Base-by-base conservation (phyloP, 176 grass and related monocot genomes). In the Cenchrus americanus region DNA sequence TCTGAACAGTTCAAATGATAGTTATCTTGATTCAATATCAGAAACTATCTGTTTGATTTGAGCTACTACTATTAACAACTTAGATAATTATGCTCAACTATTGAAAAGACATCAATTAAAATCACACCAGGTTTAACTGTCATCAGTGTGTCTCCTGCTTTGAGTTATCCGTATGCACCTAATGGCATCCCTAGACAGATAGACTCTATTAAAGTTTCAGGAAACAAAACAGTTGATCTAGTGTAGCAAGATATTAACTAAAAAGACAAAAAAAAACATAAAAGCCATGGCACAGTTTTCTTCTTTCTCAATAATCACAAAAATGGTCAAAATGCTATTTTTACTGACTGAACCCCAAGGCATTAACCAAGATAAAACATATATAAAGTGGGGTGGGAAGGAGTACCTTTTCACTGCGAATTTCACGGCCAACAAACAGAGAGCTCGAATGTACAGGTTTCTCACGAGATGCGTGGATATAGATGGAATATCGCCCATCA, bases 371-470 rank as follows among this genome's bases (percentile, higher is more conserved):
- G 43, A 24, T 73, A 77, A 62, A 76, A 58, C 17, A 77, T 81
- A 65, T 5, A 65, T 8, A 73, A 34, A 53, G 30, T 65, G 9
- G 52, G n/a, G 66, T 37, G 55, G 73, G 89, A 79, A 53, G 55
- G 57, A 77, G 62, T 88, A 98, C 96, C 96, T 94, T 98, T 47
- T 89, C 96, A 90, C 96, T 93, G 53, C 1, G 96, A 94, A 98
- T 94, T 46, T 98, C 96, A 83, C 84, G 84, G 46, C 80, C 91
- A 86, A 88, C 79, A 90, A 98, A 98, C 62, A 98, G 52, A 59
- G 93, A 85, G 87, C 97, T 99, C 77, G 62, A 85, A 90, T 91
- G 96, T 66, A 82, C 85, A 72, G 93, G 91, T 72, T 85, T 93
- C 73, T 94, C 89, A 80, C 85, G 89, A 7, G 96, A 98, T 85